Percentiles rank a stretch among this genome's conserved stretches.
phyloP scores from a whole-genome alignment of 345 rosid species.

The Brassica juncea region DNA sequence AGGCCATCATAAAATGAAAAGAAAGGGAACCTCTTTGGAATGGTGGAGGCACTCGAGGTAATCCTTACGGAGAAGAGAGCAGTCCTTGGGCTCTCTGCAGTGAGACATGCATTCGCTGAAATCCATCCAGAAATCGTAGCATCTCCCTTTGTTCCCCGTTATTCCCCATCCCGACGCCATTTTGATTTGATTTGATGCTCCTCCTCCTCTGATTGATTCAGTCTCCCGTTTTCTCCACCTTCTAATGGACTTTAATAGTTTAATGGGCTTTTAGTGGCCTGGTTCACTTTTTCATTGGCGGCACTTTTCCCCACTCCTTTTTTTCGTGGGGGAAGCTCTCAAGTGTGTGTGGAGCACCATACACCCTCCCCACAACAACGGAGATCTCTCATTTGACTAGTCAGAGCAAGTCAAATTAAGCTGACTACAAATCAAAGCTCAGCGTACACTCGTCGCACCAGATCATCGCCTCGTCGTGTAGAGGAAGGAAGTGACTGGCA shows the following conservation, averaged over 20 bases:
- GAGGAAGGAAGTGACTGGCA: constrained; percentile 16
- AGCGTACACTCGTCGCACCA: constrained; percentile 15
- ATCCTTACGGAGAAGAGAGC: constrained; percentile 84
- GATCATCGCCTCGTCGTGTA: neutral
- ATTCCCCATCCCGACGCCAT: constrained; percentile 99
- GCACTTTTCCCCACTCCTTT: neutral
- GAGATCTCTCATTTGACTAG: neutral
- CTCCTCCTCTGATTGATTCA: neutral
- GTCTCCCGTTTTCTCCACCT: neutral
- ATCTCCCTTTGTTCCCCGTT: constrained; percentile 88
- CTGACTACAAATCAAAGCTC: neutral
- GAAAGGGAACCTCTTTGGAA: constrained; percentile 70
- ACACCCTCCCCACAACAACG: neutral
- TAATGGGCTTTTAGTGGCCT: constrained; percentile 23
- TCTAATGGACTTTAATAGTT: neutral
- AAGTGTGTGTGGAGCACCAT: constrained; percentile 20
- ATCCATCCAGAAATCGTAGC: constrained; percentile 78
- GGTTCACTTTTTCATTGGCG: constrained; percentile 5
- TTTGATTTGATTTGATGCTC: neutral
- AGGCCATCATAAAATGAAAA: neutral
- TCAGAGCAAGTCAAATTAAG: neutral
- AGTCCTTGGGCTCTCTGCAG: constrained; percentile 96
- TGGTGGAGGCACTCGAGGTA: constrained; percentile 99
- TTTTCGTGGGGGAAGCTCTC: constrained; percentile 15
- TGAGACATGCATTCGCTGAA: constrained; percentile 92